phyloP scores from a whole-genome alignment of 345 rosid species.

The Syzygium aromaticum region DNA sequence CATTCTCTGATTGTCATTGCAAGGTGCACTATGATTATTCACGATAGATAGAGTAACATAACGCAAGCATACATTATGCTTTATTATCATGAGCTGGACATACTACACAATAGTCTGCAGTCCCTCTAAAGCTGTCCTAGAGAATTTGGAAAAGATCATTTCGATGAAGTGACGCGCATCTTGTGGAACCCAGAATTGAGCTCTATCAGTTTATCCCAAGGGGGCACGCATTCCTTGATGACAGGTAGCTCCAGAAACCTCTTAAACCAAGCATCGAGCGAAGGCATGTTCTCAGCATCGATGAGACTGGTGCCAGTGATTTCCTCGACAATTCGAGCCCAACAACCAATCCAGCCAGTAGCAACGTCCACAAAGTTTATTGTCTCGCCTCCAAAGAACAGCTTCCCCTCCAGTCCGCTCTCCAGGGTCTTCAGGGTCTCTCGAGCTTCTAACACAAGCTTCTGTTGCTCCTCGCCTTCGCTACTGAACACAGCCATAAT shows the following conservation, averaged over 20 bases:
- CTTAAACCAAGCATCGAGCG: not conserved
- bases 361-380: constrained; percentile 12
- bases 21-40: not conserved
- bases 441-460: constrained; percentile 11
- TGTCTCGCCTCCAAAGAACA: constrained; percentile 17
- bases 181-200: not conserved
- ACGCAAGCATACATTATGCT: not conserved
- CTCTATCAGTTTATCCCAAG: constrained; percentile 7
- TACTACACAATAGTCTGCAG: not conserved
- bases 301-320: constrained; percentile 1
- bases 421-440: constrained; percentile 6
- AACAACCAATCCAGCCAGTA: constrained; percentile 16
- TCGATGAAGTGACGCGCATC: not conserved
- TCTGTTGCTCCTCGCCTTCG: constrained; percentile 11
- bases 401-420: constrained; percentile 6
- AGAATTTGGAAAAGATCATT: not conserved
- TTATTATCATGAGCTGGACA: not conserved
- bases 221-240: constrained; percentile 14
- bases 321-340: constrained; percentile 13
- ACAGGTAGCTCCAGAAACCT: not conserved
- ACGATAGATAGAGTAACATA: not conserved
- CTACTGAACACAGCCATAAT: not conserved
- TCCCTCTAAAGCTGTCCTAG: not conserved
- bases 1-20: not conserved
- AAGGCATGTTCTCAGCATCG: not conserved